phyloP scores from a whole-genome alignment of 208 protist genomes.

The Wallacemonas sp. region DNA sequence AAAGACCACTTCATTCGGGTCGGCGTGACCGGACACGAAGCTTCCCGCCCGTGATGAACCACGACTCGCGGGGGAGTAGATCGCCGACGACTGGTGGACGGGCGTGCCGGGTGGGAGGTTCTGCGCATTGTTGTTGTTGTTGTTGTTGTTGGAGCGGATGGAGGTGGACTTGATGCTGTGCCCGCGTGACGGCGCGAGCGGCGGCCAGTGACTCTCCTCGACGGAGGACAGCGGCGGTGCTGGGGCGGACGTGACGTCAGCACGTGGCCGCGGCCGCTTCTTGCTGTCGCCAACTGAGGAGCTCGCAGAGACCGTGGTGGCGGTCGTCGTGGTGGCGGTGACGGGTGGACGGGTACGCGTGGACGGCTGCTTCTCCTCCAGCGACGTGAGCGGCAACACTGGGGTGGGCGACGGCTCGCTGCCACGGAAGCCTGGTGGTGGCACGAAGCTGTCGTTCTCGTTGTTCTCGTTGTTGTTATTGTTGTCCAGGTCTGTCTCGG shows the following conservation, averaged over 20 bases:
- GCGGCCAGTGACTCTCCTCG: constrained; percentile 11
- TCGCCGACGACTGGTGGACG: neutral
- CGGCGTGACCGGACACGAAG: neutral
- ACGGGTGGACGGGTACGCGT: no score
- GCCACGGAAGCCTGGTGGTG: constrained; percentile 17
- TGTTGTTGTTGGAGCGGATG: neutral
- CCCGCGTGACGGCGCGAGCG: neutral
- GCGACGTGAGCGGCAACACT: constrained; percentile 9
- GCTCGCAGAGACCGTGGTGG: no score
- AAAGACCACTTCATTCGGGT: constrained; percentile 2
- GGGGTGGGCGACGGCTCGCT: neutral
- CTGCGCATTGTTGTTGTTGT: no score
- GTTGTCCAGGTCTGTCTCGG: neutral
- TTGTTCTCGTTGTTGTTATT: constrained; percentile 10
- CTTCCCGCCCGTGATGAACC: neutral
- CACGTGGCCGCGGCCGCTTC: neutral
- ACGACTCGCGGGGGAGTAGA: constrained; percentile 8
- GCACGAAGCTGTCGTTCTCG: constrained; percentile 14
- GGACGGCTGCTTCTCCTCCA: constrained; percentile 12
- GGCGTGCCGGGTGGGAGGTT: neutral
- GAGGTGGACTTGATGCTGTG: constrained; percentile 2
- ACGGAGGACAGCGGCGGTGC: neutral
- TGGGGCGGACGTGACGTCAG: neutral
- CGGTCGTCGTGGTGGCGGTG: no score
- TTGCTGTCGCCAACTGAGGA: neutral